Evolutionary conservation across 352 stramenopile genomes (phyloP).

Genomic region (Pythium oligandrum): DNA sequence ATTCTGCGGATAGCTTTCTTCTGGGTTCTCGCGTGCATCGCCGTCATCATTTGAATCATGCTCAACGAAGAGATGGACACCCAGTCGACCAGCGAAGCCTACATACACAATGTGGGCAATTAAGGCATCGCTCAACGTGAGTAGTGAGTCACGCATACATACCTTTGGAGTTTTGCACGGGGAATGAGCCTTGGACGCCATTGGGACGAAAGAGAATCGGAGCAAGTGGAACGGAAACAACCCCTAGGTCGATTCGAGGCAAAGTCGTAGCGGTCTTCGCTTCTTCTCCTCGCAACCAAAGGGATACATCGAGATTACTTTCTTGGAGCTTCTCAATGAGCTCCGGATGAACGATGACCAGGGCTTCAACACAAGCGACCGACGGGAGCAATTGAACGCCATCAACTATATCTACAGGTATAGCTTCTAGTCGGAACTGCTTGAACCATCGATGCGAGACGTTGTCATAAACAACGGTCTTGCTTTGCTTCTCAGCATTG

Average conservation of each 20-base stretch:
- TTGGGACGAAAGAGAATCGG: constrained; percentile 33
- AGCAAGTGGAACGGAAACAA: constrained; percentile 22
- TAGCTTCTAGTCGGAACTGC: constrained; percentile 9
- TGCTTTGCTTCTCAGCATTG: background rate
- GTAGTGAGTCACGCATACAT: too few relatives aligned
- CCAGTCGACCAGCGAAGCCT: constrained; percentile 1
- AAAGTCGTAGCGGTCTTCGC: background rate
- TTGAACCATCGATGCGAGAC: constrained; percentile 10
- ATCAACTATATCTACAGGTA: constrained; percentile 9
- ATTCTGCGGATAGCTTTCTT: too few relatives aligned
- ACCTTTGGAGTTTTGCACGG: constrained; percentile 6
- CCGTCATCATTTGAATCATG: background rate
- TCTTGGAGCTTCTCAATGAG: constrained; percentile 16
- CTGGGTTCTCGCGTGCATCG: too few relatives aligned
- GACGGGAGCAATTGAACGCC: constrained; percentile 16
- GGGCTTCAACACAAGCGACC: constrained; percentile 7
- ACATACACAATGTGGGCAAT: constrained; percentile 1
- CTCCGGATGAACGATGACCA: constrained; percentile 16
- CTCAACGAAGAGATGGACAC: constrained; percentile 4
- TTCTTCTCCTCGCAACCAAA: constrained; percentile 5
- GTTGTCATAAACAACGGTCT: too few relatives aligned
- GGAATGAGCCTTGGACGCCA: constrained; percentile 39
- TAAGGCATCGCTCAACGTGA: background rate
- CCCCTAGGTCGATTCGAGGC: constrained; percentile 9
- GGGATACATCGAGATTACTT: constrained; percentile 6